Evolutionary conservation across 2,329 filamentous ascomycete genomes (phyloP), one percentile per base, ranked within the genome.

Genomic region (Phyllosticta citriasiana): DNA sequence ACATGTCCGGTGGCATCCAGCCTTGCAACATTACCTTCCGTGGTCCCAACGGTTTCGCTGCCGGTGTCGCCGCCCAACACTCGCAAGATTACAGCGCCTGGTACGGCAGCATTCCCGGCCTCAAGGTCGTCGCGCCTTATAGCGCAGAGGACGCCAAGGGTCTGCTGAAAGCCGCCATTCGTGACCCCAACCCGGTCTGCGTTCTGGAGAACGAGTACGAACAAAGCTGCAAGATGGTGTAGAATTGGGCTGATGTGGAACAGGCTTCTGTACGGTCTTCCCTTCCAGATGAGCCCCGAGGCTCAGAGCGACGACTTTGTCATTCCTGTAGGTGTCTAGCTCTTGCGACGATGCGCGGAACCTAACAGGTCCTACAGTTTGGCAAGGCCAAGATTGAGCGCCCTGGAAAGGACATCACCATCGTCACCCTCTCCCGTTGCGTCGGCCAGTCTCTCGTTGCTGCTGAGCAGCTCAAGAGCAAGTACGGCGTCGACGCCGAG

Each of bases 21-120:
- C 94, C 94, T 71, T 99, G 94, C 82, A 97, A 97, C 82, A 93
- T 99, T 79, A 97, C 94, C 69, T 99, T 99, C 88, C 92, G 94
- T 75, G 94, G 94, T 60, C 94, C 94, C 78, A 99, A 99, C 80
- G 94, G 94, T 72, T 99, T 99, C 77, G 94, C 94, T 65, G 75
- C 93, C 64, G 94, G 94, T 84, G 94, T 99, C 71, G 94, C 81
- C 66, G 94, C 94, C 64, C 94, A 99, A 83, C 94, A 99, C 83
- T 97, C 94, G 58, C 94, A 99, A 81, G 94, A 99, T 76, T 99
- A 95, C 83, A 90, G 90, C 57, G 91, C 93, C 65, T 99, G 94
- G 94, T 99, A 99, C 79, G 94, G 93, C 74, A 95, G 91, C 78
- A 94, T 99, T 71, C 94, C 94, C 58, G 94, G 94, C 68, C 81